These are phyloP conservation scores for Azolla pinnata DNA, from an alignment of 75 land plant species.

Conservation along the genomic window DNA sequence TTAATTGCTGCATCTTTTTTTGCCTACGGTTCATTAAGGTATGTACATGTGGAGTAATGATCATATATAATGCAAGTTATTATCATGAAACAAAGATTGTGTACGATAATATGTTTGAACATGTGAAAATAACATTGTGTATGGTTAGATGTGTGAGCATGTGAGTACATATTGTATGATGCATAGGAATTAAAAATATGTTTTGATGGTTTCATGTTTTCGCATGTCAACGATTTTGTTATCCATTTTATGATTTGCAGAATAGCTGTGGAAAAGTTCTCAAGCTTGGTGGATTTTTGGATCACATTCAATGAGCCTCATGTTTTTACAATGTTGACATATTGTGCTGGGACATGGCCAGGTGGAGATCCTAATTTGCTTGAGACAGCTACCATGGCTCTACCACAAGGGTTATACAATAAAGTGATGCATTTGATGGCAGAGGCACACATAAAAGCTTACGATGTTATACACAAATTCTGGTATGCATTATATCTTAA, in stretches of 20 bases:
- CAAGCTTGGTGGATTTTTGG: conserved; percentile 90
- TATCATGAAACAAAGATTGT: too few relatives aligned
- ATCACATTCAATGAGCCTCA: conserved; percentile 97
- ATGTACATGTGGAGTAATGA: too few relatives aligned
- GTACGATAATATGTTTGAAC: too few relatives aligned
- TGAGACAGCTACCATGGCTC: conserved; percentile 76
- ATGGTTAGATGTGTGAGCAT: too few relatives aligned
- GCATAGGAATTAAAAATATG: not conserved
- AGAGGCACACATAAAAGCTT: conserved; percentile 77
- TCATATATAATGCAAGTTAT: too few relatives aligned
- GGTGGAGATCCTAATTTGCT: conserved; percentile 95
- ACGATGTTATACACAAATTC: conserved; percentile 74
- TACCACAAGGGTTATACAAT: conserved; percentile 76
- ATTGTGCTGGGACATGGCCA: conserved; percentile 99
- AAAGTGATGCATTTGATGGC: conserved; percentile 81
- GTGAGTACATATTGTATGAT: not conserved
- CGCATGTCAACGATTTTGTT: not conserved
- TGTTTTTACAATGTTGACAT: conserved; percentile 91
- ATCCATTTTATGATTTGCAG: conserved; percentile 31
- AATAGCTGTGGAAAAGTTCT: conserved; percentile 64
- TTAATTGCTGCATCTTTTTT: too few relatives aligned
- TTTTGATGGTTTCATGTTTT: not conserved
- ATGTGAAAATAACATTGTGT: too few relatives aligned
- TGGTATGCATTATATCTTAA: conserved; percentile 33
- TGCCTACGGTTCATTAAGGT: too few relatives aligned